Base-by-base conservation (phyloP, 345 rosid genomes). In the Abelmoschus esculentus region DNA sequence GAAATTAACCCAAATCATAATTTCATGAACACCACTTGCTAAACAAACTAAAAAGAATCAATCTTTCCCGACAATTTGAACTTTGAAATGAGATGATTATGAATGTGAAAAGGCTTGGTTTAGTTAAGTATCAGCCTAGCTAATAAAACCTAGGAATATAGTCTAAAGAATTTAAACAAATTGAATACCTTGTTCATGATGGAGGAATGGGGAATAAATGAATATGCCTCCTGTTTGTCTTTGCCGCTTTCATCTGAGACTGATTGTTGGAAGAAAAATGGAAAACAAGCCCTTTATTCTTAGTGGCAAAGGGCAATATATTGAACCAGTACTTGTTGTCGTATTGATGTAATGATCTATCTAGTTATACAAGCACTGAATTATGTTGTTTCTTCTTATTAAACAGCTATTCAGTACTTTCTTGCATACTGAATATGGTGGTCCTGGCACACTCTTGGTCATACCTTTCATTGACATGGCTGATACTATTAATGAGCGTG, bases 381-480 rank as follows among this genome's bases (percentile, higher is more conserved):
- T 17, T 26, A 13, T 57, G 64, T 61, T 66, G 38, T n/a, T 26
- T 28, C 40, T 78, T 68, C 17, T 74, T 7, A 34, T 79, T 67
- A 18, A 53, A 62, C 86, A 93, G 97, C 89, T 93, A 61, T 85
- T 91, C 49, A 79, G 72, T 70, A 86, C 90, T 17, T 91, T 93
- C 84, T 73, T 93, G 73, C 95, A 83, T 17, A 61, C 84, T 0
- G 96, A 93, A 71, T 91, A 91, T 66, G 96, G 97, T 60, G 97
- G 98, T 75, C 96, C 98, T 44, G 98, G 96, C 54, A 93, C 97
- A 22, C 89, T 93, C 67, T 76, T 89, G 77, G 97, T 93, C 34
- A 71, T 74, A 58, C 98, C 98, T 22, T 93, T 89, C 82, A 80
- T 88, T n/a, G 97, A 91, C 84, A 93, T 93, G 95, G 92, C 97